phyloP scores from a whole-genome alignment of 2,329 filamentous ascomycete species.

The Cordyceps tenuipes region DNA sequence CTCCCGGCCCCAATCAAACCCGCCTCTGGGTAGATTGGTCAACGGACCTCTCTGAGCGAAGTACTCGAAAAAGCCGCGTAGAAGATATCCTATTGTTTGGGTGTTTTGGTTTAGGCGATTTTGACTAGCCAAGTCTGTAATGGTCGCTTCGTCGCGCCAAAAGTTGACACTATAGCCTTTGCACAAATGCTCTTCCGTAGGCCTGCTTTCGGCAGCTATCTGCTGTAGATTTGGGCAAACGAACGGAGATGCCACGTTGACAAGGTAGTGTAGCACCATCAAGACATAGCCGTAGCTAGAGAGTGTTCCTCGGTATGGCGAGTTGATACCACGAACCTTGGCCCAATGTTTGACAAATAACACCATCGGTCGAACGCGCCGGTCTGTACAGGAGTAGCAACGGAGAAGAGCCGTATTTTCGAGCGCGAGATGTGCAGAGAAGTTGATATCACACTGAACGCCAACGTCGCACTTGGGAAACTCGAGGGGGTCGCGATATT shows the following conservation, averaged over 20 bases:
- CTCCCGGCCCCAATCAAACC: conserved; percentile 74
- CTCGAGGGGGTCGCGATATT: conserved; percentile 56
- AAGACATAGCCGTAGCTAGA: conserved; percentile 87
- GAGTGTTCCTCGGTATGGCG: conserved; percentile 74
- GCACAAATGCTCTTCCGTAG: conserved; percentile 29
- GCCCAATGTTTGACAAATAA: conserved; percentile 90
- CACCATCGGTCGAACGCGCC: conserved; percentile 68
- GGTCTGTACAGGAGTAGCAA: conserved; percentile 74
- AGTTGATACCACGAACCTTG: conserved; percentile 77
- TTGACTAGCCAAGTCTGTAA: conserved; percentile 48
- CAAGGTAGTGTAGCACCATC: conserved; percentile 85
- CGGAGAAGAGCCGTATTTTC: conserved; percentile 77
- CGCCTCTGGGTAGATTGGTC: conserved; percentile 39
- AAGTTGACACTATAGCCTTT: conserved; percentile 67
- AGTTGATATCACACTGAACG: conserved; percentile 91
- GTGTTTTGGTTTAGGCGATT: conserved; percentile 58
- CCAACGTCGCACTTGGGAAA: conserved; percentile 70
- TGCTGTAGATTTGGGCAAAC: conserved; percentile 77
- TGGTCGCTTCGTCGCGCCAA: conserved; percentile 66
- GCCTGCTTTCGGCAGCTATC: conserved; percentile 28
- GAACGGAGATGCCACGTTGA: conserved; percentile 72
- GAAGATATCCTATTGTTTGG: conserved; percentile 60
- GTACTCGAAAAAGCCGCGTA: conserved; percentile 84
- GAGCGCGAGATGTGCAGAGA: conserved; percentile 72
- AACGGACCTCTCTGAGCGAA: conserved; percentile 57